These are phyloP conservation scores for Calonectria leucothoes DNA, from an alignment of 2,329 filamentous ascomycete species.

Conservation along the genomic window DNA sequence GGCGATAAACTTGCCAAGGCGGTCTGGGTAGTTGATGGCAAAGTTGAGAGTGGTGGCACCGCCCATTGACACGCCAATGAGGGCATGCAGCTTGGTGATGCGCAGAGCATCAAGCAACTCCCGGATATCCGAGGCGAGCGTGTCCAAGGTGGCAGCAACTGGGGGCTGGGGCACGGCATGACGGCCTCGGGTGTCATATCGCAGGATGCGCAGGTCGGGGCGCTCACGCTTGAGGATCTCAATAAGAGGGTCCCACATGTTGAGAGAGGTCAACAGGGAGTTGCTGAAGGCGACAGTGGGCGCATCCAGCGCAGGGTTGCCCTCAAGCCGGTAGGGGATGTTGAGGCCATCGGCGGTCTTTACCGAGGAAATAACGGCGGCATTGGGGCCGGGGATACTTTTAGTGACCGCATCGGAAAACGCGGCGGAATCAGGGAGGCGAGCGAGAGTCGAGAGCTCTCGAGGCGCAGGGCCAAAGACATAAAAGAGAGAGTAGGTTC, in stretches of 20 bases:
- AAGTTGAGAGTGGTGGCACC: slow-evolving; percentile 82
- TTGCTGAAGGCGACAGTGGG: slow-evolving; percentile 83
- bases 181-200: slow-evolving; percentile 82
- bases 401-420: slow-evolving; percentile 68
- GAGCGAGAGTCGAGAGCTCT: slow-evolving; percentile 70
- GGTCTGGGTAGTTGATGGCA: slow-evolving; percentile 72
- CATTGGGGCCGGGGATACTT: slow-evolving; percentile 62
- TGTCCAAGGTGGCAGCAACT: slow-evolving; percentile 68
- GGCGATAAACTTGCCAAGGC: slow-evolving; percentile 72
- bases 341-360: slow-evolving; percentile 75
- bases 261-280: slow-evolving; percentile 80
- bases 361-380: slow-evolving; percentile 74
- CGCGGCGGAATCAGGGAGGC: slow-evolving; percentile 57
- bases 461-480: slow-evolving; percentile 81
- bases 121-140: slow-evolving; percentile 75
- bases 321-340: slow-evolving; percentile 82
- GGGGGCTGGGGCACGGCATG: slow-evolving; percentile 60
- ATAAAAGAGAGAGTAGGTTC: slow-evolving; percentile 80
- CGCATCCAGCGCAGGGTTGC: slow-evolving; percentile 72
- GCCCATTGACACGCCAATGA: slow-evolving; percentile 85
- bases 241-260: slow-evolving; percentile 85
- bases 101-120: slow-evolving; percentile 76
- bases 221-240: slow-evolving; percentile 68
- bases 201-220: slow-evolving; percentile 77
- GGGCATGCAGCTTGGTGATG: slow-evolving; percentile 71